A percentile compares a stretch with the other conserved stretches of the same genome.
These are phyloP conservation scores for Exophiala mesophila DNA, from an alignment of 2,329 filamentous ascomycete genomes.

Conservation along the genomic window DNA sequence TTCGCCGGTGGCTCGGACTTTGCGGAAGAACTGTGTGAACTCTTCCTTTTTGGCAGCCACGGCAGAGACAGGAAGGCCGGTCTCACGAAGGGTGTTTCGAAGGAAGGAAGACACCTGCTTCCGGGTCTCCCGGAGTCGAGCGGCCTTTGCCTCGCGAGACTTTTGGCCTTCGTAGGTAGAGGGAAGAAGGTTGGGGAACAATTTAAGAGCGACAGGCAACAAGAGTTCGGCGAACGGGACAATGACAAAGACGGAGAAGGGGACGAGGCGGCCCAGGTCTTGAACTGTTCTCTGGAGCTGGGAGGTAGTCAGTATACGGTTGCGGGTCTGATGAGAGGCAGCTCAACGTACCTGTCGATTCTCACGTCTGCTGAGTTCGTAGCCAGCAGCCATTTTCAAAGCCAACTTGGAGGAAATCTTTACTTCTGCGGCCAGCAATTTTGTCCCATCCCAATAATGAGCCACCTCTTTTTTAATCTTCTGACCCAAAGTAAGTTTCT, in stretches of 20 bases:
- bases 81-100: slow-evolving; percentile 81
- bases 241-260: slow-evolving; percentile 95
- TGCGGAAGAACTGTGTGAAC: slow-evolving; percentile 95
- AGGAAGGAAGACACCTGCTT: slow-evolving; percentile 93
- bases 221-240: slow-evolving; percentile 94
- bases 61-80: slow-evolving; percentile 80
- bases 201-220: slow-evolving; percentile 73
- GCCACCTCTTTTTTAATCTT: slow-evolving; percentile 90
- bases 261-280: slow-evolving; percentile 85
- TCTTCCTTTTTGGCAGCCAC: slow-evolving; percentile 86
- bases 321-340: too few relatives aligned
- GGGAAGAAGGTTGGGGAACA: slow-evolving; percentile 96
- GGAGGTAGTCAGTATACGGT: slow-evolving; percentile 15
- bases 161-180: slow-evolving; percentile 94
- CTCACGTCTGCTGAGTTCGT: slow-evolving; percentile 91
- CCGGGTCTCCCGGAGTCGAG: slow-evolving; percentile 72
- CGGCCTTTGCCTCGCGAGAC: slow-evolving; percentile 83
- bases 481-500: slow-evolving; percentile 83
- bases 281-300: slow-evolving; percentile 83
- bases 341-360: slow-evolving; percentile 64
- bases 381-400: slow-evolving; percentile 95
- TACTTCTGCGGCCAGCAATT: slow-evolving; percentile 85
- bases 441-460: slow-evolving; percentile 99
- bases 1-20: slow-evolving; percentile 87
- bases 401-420: slow-evolving; percentile 87